These are phyloP conservation scores for Paecilomyces variotii DNA, from an alignment of 2,329 filamentous ascomycete genomes.

Conservation along the genomic window DNA sequence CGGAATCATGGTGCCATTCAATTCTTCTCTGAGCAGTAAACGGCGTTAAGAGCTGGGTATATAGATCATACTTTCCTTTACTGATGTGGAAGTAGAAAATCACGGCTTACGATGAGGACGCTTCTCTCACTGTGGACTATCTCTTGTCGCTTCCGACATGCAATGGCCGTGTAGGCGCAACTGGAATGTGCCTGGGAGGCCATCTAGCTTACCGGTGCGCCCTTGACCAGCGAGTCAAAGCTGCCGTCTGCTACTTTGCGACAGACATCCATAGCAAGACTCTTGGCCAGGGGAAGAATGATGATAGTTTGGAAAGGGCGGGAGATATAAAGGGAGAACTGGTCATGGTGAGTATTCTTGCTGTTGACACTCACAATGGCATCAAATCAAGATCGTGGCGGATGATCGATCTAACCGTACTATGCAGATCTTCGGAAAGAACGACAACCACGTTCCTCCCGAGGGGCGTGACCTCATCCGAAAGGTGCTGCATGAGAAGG, in stretches of 20 bases:
- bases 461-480: conserved; percentile 76
- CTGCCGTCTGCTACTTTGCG: conserved; percentile 81
- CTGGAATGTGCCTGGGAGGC: conserved; percentile 89
- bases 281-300: conserved; percentile 60
- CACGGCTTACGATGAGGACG: conserved; percentile 77
- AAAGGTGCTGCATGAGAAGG: conserved; percentile 68
- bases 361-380: not conserved
- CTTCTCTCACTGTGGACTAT: conserved; percentile 58
- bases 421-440: conserved; percentile 70
- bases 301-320: conserved; percentile 55
- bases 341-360: conserved; percentile 49
- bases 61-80: not conserved
- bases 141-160: conserved; percentile 68
- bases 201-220: conserved; percentile 70
- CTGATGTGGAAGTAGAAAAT: conserved; percentile 50
- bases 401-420: not conserved
- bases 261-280: conserved; percentile 80
- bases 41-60: not conserved
- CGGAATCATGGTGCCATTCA: not conserved
- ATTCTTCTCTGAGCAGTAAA: not conserved
- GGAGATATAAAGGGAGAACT: conserved; percentile 68
- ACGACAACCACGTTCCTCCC: conserved; percentile 82
- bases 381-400: not conserved
- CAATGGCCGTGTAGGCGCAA: conserved; percentile 69
- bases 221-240: conserved; percentile 67